phyloP scores from a whole-genome alignment of 192 early-diverging fungal species.

The Backusella parvicylindrica region DNA sequence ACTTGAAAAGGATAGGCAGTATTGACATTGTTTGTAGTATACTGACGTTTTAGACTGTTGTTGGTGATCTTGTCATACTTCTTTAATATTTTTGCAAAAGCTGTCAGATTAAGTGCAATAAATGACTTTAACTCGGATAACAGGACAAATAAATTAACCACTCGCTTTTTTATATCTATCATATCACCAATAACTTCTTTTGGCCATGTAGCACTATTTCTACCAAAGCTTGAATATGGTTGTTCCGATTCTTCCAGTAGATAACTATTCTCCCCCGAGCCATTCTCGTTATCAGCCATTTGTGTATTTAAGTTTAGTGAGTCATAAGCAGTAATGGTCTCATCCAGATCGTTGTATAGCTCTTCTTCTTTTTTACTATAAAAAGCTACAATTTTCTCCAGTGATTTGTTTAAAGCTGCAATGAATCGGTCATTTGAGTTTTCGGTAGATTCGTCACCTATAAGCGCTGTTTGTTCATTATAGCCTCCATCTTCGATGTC shows the following conservation, averaged over 20 bases:
- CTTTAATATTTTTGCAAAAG: conserved; percentile 93
- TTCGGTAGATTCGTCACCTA: conserved; percentile 25
- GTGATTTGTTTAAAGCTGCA: conserved; percentile 77
- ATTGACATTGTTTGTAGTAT: conserved; percentile 62
- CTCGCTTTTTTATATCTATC: conserved; percentile 28
- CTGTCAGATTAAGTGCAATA: conserved; percentile 85
- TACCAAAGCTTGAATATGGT: background rate
- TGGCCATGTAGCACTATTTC: background rate
- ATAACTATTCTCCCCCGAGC: background rate
- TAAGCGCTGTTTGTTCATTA: conserved; percentile 33
- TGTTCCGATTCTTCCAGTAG: background rate
- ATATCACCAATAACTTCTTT: background rate
- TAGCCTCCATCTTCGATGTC: conserved; percentile 31
- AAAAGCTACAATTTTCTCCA: conserved; percentile 78
- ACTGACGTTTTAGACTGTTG: conserved; percentile 62
- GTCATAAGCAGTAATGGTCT: background rate
- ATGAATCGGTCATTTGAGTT: conserved; percentile 54
- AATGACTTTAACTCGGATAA: conserved; percentile 85
- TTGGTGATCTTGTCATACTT: conserved; percentile 95
- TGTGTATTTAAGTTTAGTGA: background rate
- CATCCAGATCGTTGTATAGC: conserved; percentile 63
- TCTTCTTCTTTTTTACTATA: conserved; percentile 82
- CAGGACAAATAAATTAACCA: conserved; percentile 76
- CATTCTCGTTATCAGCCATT: background rate
- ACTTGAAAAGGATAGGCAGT: conserved; percentile 66